Evolutionary conservation across 2,329 filamentous ascomycete species (phyloP).

Genomic region (Fusarium miscanthi): DNA sequence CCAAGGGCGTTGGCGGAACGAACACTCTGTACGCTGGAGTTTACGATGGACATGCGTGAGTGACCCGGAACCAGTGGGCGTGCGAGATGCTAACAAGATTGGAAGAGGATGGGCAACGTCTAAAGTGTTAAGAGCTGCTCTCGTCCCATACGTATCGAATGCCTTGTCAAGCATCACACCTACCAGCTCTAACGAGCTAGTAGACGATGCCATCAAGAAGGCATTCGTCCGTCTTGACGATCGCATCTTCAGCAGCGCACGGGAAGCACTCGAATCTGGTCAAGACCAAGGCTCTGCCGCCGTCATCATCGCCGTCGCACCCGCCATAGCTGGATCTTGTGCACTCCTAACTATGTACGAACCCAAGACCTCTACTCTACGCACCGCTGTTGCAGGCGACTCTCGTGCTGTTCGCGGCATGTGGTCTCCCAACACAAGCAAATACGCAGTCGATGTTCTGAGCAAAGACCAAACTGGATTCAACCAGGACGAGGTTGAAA

Average conservation of each 20-base stretch:
- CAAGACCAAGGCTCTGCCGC: conserved; percentile 45
- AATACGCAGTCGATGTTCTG: conserved; percentile 65
- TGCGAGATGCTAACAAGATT: conserved; percentile 7
- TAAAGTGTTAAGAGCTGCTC: conserved; percentile 52
- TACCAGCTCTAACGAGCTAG: conserved; percentile 55
- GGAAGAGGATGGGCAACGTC: conserved; percentile 56
- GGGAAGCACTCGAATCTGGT: conserved; percentile 46
- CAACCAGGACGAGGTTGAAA: conserved; percentile 66
- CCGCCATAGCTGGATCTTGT: conserved; percentile 66
- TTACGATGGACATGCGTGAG: conserved; percentile 63
- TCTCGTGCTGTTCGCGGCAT: conserved; percentile 72
- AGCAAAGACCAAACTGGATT: conserved; percentile 75
- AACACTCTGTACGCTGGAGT: conserved; percentile 53
- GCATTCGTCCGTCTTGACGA: conserved; percentile 68
- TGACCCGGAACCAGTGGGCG: background rate
- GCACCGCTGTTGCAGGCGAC: conserved; percentile 75
- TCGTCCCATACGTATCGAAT: conserved; percentile 57
- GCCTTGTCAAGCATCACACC: conserved; percentile 48
- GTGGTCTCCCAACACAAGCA: conserved; percentile 53
- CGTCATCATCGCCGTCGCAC: conserved; percentile 49
- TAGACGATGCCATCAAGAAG: conserved; percentile 66
- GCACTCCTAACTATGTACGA: conserved; percentile 73
- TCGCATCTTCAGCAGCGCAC: conserved; percentile 59
- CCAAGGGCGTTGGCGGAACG: conserved; percentile 45
- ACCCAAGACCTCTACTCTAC: conserved; percentile 60